These are phyloP conservation scores for Histomonas meleagridis DNA, from an alignment of 208 protist genomes.

Conservation along the genomic window DNA sequence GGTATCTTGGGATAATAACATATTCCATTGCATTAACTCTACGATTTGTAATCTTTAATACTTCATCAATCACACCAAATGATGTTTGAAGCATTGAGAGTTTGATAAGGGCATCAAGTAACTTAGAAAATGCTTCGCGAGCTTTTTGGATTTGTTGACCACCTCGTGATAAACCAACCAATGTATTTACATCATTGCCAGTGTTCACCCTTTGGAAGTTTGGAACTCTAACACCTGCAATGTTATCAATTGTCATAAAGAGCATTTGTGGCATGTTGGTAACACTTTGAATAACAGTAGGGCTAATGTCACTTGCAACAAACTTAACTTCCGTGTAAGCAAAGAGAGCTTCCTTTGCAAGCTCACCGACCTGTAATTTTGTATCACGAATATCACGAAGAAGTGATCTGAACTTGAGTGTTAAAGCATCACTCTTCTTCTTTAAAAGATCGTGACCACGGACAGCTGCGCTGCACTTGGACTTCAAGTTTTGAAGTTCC, in stretches of 20 bases:
- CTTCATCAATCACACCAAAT: conserved; percentile 39
- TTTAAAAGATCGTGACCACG: conserved; percentile 96
- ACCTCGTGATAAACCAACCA: conserved; percentile 77
- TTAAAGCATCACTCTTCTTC: conserved; percentile 98
- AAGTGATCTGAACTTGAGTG: conserved; percentile 77
- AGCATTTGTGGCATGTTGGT: conserved; percentile 59
- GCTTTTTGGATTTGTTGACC: conserved; percentile 59
- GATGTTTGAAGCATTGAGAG: conserved; percentile 76
- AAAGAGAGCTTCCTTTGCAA: conserved; percentile 67
- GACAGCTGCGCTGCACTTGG: conserved; percentile 67
- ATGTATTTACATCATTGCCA: background rate
- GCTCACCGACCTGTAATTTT: background rate
- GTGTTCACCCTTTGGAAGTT: conserved; percentile 66
- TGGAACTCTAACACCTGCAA: conserved; percentile 82
- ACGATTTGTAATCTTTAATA: conserved; percentile 94
- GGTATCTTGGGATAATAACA: conserved; percentile 81
- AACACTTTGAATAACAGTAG: conserved; percentile 53
- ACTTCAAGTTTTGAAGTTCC: conserved; percentile 48
- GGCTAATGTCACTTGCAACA: conserved; percentile 80
- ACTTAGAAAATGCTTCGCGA: conserved; percentile 65
- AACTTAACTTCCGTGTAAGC: conserved; percentile 85
- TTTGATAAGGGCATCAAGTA: conserved; percentile 73
- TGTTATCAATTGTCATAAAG: conserved; percentile 77
- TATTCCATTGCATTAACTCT: conserved; percentile 97
- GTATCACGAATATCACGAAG: conserved; percentile 68